These are phyloP conservation scores for Rhodotorula paludigena DNA, from an alignment of 768 basidiomycete genomes.

Conservation along the genomic window DNA sequence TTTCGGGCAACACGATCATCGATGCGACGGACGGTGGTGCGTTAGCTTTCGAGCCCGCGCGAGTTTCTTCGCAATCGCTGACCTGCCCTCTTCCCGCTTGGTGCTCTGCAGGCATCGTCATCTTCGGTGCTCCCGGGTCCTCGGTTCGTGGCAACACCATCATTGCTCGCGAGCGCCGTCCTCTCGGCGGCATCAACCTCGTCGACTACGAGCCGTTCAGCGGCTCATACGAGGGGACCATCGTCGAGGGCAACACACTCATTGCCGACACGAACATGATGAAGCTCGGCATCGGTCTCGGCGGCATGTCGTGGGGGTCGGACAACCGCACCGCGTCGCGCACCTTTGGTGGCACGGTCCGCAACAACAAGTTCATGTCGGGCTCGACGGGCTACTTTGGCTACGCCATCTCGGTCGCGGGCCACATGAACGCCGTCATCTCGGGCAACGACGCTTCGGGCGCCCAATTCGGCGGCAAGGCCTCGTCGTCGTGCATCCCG, in stretches of 20 bases:
- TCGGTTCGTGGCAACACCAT: slow-evolving; percentile 40
- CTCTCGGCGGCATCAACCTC: slow-evolving; percentile 39
- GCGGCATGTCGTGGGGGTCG: slow-evolving; percentile 40
- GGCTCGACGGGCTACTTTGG: slow-evolving; percentile 41
- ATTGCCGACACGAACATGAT: slow-evolving; percentile 37
- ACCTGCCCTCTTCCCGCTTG: neutral
- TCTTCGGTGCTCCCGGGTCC: slow-evolving; percentile 42
- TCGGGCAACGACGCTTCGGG: slow-evolving; percentile 37
- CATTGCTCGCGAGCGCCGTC: slow-evolving; percentile 13
- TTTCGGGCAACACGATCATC: slow-evolving; percentile 42
- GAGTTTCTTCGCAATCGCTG: neutral
- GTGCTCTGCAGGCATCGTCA: slow-evolving; percentile 35
- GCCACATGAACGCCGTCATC: slow-evolving; percentile 34
- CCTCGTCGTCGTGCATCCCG: slow-evolving; percentile 17
- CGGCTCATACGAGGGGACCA: slow-evolving; percentile 36
- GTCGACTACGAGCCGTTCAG: slow-evolving; percentile 38
- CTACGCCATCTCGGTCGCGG: slow-evolving; percentile 39
- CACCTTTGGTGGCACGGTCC: slow-evolving; percentile 34
- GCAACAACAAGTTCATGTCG: slow-evolving; percentile 41
- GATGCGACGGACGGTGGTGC: slow-evolving; percentile 43
- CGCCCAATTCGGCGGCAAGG: slow-evolving; percentile 39
- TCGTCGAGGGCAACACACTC: slow-evolving; percentile 42
- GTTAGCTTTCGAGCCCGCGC: neutral
- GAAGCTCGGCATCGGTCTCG: slow-evolving; percentile 43
- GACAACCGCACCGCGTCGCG: slow-evolving; percentile 32